These are phyloP conservation scores for Parasarocladium wereldwijsianum DNA, from an alignment of 2,329 filamentous ascomycete species.

Conservation along the genomic window DNA sequence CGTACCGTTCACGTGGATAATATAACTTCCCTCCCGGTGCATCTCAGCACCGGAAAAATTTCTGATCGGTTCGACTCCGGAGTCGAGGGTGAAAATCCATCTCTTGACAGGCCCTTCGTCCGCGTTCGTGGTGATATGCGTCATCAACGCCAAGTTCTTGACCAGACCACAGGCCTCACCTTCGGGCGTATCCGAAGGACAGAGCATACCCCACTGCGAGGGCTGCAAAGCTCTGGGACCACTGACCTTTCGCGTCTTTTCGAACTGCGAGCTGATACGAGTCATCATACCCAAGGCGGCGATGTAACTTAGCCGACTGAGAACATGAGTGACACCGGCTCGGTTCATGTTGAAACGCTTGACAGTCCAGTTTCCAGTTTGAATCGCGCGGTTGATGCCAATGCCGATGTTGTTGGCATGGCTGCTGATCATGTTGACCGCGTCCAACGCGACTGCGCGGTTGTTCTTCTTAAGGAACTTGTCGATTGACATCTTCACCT, in stretches of 20 bases:
- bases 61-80: constrained; percentile 65
- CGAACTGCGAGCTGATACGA: constrained; percentile 92
- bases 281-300: constrained; percentile 99
- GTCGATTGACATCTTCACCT: constrained; percentile 87
- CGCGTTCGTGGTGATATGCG: constrained; percentile 93
- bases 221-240: constrained; percentile 92
- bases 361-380: constrained; percentile 94
- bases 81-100: constrained; percentile 74
- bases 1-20: constrained; percentile 91
- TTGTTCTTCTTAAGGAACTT: constrained; percentile 92
- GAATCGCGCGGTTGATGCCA: constrained; percentile 90
- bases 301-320: constrained; percentile 93
- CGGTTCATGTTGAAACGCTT: constrained; percentile 99
- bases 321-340: constrained; percentile 88
- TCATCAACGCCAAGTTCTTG: constrained; percentile 97
- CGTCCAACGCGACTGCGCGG: constrained; percentile 76
- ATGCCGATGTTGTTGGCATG: constrained; percentile 79
- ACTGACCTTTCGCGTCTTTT: constrained; percentile 94
- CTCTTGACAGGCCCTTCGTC: constrained; percentile 82
- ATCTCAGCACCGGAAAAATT: constrained; percentile 66
- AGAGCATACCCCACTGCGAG: constrained; percentile 97
- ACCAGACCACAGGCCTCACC: constrained; percentile 96
- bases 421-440: constrained; percentile 67
- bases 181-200: constrained; percentile 93
- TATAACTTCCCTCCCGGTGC: constrained; percentile 69